Percentiles rank a stretch among this genome's conserved stretches.
Evolutionary conservation across 1,284 basidiomycete genomes (phyloP).

Genomic region (Phellinidium pouzarii): DNA sequence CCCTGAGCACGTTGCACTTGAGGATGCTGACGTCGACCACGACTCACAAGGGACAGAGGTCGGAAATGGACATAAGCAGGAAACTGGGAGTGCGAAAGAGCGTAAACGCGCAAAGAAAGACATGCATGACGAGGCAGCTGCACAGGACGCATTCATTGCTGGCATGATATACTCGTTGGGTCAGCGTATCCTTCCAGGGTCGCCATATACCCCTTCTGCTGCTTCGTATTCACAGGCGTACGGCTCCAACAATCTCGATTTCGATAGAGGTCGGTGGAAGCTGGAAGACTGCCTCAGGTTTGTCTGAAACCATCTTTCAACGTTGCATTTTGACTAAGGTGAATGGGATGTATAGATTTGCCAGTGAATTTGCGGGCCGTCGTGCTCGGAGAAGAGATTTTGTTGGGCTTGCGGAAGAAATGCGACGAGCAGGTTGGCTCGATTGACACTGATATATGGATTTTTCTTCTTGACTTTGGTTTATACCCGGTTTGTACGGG

Average conservation of each 20-base stretch:
- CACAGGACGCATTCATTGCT: conserved; percentile 72
- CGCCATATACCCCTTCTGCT: conserved; percentile 59
- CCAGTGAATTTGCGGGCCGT: conserved; percentile 67
- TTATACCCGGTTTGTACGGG: neutral
- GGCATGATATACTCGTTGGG: conserved; percentile 76
- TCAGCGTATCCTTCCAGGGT: conserved; percentile 56
- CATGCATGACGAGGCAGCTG: conserved; percentile 60
- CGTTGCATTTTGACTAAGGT: neutral
- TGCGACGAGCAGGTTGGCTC: conserved; percentile 66
- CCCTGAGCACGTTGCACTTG: conserved; percentile 21
- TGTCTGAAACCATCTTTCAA: conserved; percentile 12
- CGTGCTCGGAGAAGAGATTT: conserved; percentile 54
- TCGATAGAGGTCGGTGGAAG: conserved; percentile 52
- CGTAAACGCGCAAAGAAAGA: conserved; percentile 28
- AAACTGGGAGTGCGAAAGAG: neutral
- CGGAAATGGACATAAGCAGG: conserved; percentile 18
- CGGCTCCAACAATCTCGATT: conserved; percentile 28
- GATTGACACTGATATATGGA: conserved; percentile 26
- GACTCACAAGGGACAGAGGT: conserved; percentile 55
- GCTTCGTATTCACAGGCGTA: conserved; percentile 31
- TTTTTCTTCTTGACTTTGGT: neutral
- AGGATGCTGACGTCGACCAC: conserved; percentile 19
- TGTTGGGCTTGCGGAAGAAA: conserved; percentile 65
- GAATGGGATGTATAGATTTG: conserved; percentile 56
- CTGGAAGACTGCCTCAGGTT: conserved; percentile 72